phyloP scores from a whole-genome alignment of 75 land plant species.

The Selaginella moellendorffii region DNA sequence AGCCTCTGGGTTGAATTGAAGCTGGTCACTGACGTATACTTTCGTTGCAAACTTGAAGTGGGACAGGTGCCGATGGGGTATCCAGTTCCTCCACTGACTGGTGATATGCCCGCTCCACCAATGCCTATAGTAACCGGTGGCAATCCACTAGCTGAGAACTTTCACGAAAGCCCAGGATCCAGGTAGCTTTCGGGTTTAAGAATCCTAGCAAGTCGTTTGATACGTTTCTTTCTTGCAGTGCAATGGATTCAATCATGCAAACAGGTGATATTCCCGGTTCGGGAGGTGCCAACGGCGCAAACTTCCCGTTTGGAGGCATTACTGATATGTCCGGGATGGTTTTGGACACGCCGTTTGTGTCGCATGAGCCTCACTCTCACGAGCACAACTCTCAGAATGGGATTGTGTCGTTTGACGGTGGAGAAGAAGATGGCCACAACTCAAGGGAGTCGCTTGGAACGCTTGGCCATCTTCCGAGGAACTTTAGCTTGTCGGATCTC shows the following conservation, averaged over 20 bases:
- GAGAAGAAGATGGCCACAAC: not conserved
- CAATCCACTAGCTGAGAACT: not conserved
- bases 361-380: no score
- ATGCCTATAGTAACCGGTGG: not conserved
- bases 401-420: no score
- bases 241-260: not conserved
- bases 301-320: not conserved
- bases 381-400: not conserved
- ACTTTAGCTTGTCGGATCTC: not conserved
- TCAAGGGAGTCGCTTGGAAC: no score
- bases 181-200: not conserved
- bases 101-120: not conserved
- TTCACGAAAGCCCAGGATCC: no score
- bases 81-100: not conserved
- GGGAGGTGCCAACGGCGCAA: not conserved
- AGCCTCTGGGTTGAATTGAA: no score
- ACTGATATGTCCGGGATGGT: not conserved
- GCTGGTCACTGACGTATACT: not conserved
- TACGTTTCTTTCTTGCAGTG: not conserved
- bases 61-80: not conserved
- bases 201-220: not conserved
- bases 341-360: no score
- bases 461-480: not conserved
- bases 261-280: not conserved
- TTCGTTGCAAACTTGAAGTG: not conserved